Base-by-base conservation (phyloP, 768 basidiomycete species). In the Xerocomellus amylosporus region DNA sequence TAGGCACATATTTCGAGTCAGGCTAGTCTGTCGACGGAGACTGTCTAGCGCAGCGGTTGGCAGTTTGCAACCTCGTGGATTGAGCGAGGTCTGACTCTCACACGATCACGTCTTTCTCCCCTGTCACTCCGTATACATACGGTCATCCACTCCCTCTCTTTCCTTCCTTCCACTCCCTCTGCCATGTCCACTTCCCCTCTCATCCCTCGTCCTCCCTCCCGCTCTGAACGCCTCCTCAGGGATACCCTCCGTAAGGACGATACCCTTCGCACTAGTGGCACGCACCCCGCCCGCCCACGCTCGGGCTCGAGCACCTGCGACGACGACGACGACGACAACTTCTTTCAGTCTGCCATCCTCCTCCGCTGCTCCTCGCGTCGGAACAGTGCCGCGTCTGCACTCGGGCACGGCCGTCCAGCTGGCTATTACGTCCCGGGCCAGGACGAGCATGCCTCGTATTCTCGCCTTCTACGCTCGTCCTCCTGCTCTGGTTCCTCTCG, bases 201-300 rank as follows among this genome's bases (percentile, higher is more conserved):
- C 46, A 54, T 58, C 44, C 46, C 66, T 2, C 74, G 77, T 46
- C 75, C 81, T 0, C 71, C 80, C 0, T 79, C 79, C 34, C 75
- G 81, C 51, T 82, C 81, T 5, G 79, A 84, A 61, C 74, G 76
- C 10, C 76, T 85, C 43, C 74, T 85, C 46, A 74, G 83, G 47
- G 77, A 84, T 57, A 77, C 84, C 10, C 76, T 85, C 49, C 74
- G 79, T 44, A 83, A 75, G 60, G 79, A 72, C 68, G 74, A 59
- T 64, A 72, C 64, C 69, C 79, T 61, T 66, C 75, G 55, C 66
- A 71, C 58, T 42, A 55, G 47, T 56, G 60, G 58, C 46, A 43
- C 48, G 19, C 50, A 36, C 46, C 31, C 64, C 47, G 44, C 69
- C 20, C 54, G 65, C 55, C 55, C 74, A 20, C 53, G 64, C 65